Evolutionary conservation across 164 flowering plant genomes (phyloP), one percentile per base, ranked within the genome.

Genomic region (Cinnamomum chago): DNA sequence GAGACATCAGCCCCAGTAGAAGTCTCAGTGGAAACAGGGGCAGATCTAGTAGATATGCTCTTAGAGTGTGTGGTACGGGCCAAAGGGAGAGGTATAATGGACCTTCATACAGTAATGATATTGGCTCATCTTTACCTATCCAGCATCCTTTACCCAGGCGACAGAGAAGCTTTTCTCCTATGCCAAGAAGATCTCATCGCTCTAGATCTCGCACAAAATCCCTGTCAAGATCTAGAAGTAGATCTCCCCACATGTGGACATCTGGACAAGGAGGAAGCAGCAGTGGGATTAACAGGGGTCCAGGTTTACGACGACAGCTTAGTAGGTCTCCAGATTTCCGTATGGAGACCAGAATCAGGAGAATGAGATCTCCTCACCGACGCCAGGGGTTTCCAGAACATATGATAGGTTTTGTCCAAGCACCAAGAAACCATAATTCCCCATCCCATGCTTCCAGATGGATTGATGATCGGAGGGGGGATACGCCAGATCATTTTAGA

Each of bases 261-360:
- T 76, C 81, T 50, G 78, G 82, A 33, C 80, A 82, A 73, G 79
- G 85, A 50, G 74, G 86, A 51, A 80, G 67, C 64, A 72, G 76
- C 25, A 62, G 77, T 67, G 77, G 70, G 18, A 25, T 25, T 25
- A 70, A 68, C 65, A 74, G 76, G 3, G 73, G 70, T 50, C 77
- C 73, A 1, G 66, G 72, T 71, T 68, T 73, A 1, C 60, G 47
- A 40, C 47, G 78, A 75, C 72, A 74, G 3, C 82, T 47, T 50
- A 85, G 87, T 74, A 81, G 85, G 68, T 84, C 86, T 71, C 80
- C 87, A n/a, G 80, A 82, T 73, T 81, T 88, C 76, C 81, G 86
- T 72, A 65, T 84, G 15, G 82, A 77, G 14, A 79, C 73, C 10
- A 82, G 83, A 78, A 70, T 72, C 76, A 79, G 75, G 33, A 79